Conservation (phyloP, 2,329 filamentous ascomycete species). For the Berkeleyomyces rouxiae region DNA sequence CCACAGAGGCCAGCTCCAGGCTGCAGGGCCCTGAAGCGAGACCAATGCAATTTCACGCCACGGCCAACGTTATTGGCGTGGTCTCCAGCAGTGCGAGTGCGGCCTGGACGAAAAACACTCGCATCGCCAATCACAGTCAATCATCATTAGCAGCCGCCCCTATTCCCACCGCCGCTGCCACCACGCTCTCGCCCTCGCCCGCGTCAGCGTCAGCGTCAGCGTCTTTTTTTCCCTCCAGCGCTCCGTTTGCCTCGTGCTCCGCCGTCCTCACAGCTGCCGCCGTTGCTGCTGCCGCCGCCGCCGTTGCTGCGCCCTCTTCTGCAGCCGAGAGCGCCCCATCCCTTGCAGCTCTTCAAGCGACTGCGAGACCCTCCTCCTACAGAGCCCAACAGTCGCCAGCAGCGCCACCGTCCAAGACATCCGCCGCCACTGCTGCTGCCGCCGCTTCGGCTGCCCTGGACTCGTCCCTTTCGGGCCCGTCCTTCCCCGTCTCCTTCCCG, state of each 20-base stretch:
- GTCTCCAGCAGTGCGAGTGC: neutral
- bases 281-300: neutral
- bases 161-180: neutral
- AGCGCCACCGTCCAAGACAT: neutral
- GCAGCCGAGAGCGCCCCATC: neutral
- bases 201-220: neutral
- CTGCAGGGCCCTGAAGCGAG: neutral
- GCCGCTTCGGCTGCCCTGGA: constrained; percentile 11
- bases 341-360: neutral
- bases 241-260: neutral
- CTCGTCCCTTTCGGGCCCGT: constrained; percentile 25
- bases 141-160: neutral
- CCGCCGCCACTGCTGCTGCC: neutral
- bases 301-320: neutral
- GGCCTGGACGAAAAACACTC: neutral
- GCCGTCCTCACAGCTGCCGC: neutral
- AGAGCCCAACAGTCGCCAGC: neutral
- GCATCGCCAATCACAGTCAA: neutral
- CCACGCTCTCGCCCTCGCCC: neutral
- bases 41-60: neutral
- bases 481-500: constrained; percentile 21
- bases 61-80: neutral
- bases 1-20: neutral
- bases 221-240: neutral
- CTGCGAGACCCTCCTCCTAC: too few species aligned